Evolutionary conservation across 345 rosid genomes (phyloP).

Genomic region (Eucalyptus brandiana): DNA sequence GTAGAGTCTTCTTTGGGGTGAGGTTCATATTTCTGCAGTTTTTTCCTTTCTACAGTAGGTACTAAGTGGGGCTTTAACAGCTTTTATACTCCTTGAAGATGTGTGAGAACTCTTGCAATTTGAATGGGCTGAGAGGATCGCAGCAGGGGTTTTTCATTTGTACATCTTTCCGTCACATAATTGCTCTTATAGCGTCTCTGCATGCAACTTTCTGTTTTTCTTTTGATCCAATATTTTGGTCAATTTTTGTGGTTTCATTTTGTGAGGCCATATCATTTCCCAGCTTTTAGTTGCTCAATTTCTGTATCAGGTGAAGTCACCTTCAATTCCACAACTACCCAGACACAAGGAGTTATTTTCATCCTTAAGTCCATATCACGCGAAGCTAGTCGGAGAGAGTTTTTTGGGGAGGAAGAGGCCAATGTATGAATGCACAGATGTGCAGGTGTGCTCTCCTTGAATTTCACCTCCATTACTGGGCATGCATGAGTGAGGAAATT

Average conservation of each 20-base stretch:
- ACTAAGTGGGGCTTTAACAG: background rate
- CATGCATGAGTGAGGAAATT: background rate
- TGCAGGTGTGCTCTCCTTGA: conserved; percentile 42
- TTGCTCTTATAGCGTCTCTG: background rate
- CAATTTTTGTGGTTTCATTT: background rate
- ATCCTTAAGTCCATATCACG: conserved; percentile 58
- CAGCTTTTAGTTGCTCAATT: background rate
- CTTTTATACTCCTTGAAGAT: background rate
- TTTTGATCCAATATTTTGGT: background rate
- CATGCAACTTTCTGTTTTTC: background rate
- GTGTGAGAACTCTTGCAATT: background rate
- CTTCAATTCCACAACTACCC: conserved; percentile 76
- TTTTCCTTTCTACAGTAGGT: background rate
- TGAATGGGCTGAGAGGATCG: background rate
- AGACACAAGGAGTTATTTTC: conserved; percentile 59
- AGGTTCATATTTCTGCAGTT: background rate
- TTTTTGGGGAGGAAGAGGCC: conserved; percentile 82
- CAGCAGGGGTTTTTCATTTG: background rate
- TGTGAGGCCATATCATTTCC: background rate
- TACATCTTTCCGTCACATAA: background rate
- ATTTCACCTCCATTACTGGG: background rate
- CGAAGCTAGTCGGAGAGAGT: conserved; percentile 92
- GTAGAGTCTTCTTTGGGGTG: background rate
- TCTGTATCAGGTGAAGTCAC: conserved; percentile 47
- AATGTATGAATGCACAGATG: conserved; percentile 74